phyloP scores from a whole-genome alignment of 1,139 yeast species.

The Suzukiozyma palmioleophila region DNA sequence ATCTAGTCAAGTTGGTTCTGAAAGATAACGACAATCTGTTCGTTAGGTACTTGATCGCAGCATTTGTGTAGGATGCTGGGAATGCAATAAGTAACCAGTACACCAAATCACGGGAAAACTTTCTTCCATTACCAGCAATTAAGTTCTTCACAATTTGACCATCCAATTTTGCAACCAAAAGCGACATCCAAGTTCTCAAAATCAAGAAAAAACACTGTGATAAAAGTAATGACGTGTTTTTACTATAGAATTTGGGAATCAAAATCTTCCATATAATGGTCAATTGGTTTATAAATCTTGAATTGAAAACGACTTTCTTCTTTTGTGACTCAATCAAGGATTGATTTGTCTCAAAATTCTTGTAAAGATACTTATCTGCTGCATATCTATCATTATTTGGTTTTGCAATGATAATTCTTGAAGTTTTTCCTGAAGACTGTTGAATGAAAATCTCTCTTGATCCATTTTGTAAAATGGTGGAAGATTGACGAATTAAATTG shows the following conservation, averaged over 20 bases:
- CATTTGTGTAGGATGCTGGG: constrained; percentile 91
- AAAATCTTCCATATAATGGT: constrained; percentile 76
- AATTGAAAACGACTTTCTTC: constrained; percentile 42
- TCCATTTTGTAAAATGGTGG: constrained; percentile 48
- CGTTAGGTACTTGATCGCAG: constrained; percentile 81
- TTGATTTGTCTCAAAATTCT: constrained; percentile 44
- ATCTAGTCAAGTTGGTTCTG: constrained; percentile 78
- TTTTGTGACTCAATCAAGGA: constrained; percentile 28
- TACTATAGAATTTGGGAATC: constrained; percentile 68
- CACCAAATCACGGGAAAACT: constrained; percentile 70
- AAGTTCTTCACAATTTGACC: constrained; percentile 90
- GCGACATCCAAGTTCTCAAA: constrained; percentile 81
- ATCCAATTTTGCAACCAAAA: constrained; percentile 82
- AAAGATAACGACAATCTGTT: constrained; percentile 76
- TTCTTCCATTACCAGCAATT: constrained; percentile 75
- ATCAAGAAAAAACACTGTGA: constrained; percentile 75
- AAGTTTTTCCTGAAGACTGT: constrained; percentile 37
- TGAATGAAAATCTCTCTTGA: constrained; percentile 54
- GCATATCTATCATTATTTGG: constrained; percentile 60
- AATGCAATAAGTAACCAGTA: constrained; percentile 89
- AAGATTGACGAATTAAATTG: constrained; percentile 38
- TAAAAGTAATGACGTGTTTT: constrained; percentile 60
- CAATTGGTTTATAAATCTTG: constrained; percentile 67
- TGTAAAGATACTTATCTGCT: constrained; percentile 62
- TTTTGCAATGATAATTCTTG: constrained; percentile 53